These are phyloP conservation scores for Grammothele lineata DNA, from an alignment of 768 basidiomycete species.

Conservation along the genomic window DNA sequence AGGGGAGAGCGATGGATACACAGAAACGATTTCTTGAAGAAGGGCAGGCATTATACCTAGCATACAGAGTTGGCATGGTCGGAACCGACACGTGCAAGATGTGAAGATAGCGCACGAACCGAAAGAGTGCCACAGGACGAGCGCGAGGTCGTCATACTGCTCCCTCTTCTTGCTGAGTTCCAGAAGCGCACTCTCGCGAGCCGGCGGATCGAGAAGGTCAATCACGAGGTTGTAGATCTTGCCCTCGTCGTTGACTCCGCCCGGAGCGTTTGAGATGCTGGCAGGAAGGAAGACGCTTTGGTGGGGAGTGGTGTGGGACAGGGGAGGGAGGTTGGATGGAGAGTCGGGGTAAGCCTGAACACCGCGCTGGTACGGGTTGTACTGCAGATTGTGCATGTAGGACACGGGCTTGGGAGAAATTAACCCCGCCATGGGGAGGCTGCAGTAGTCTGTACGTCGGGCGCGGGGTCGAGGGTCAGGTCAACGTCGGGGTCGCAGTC, in stretches of 20 bases:
- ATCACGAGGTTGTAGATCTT: conserved; percentile 92
- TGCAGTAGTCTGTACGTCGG: conserved; percentile 3
- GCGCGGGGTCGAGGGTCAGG: conserved; percentile 4
- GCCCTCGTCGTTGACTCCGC: conserved; percentile 47
- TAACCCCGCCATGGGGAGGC: conserved; percentile 27
- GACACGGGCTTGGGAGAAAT: conserved; percentile 29
- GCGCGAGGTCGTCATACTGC: conserved; percentile 96
- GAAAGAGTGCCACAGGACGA: conserved; percentile 98
- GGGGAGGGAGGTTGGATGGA: conserved; percentile 53
- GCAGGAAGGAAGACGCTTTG: conserved; percentile 27
- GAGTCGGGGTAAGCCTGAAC: conserved; percentile 57
- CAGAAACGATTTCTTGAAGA: conserved; percentile 96
- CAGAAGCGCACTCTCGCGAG: conserved; percentile 86
- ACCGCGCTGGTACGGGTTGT: conserved; percentile 57
- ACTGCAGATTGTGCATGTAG: conserved; percentile 53
- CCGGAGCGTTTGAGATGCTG: conserved; percentile 14
- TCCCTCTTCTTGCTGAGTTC: conserved; percentile 99
- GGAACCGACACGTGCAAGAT: not conserved
- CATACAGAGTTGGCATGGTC: not conserved
- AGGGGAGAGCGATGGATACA: conserved; percentile 93
- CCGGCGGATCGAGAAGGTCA: conserved; percentile 75
- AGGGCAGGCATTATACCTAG: conserved; percentile 96
- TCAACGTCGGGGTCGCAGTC: no score
- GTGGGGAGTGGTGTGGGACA: conserved; percentile 47
- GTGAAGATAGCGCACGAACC: conserved; percentile 45